Evolutionary conservation across 1,139 yeast genomes (phyloP).

Genomic region (Trichomonascaceae sp.): DNA sequence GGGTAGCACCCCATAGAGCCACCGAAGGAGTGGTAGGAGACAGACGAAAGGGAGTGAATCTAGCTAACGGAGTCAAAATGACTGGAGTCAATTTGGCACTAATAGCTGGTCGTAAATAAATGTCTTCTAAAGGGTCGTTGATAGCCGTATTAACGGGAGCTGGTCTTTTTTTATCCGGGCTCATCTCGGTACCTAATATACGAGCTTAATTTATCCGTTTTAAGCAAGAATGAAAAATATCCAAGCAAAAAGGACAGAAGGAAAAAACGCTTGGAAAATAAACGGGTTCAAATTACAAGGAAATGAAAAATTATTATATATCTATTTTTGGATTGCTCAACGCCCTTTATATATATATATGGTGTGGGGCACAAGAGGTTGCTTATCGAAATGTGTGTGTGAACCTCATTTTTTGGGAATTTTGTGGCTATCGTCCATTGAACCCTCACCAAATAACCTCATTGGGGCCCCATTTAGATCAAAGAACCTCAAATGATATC

Average conservation of each 20-base stretch:
- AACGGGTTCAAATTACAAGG: not conserved
- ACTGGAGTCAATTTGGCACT: not conserved
- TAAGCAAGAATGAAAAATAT: no score
- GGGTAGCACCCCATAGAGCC: not conserved
- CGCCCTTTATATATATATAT: not conserved
- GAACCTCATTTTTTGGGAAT: not conserved
- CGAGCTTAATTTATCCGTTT: not conserved
- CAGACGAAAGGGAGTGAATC: not conserved
- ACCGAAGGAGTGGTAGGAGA: constrained; percentile 1
- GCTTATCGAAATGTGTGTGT: not conserved
- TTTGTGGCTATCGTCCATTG: not conserved
- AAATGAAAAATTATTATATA: not conserved
- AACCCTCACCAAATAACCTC: not conserved
- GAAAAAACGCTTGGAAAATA: not conserved
- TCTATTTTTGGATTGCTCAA: not conserved
- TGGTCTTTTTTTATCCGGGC: constrained; percentile 4
- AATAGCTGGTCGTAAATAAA: not conserved
- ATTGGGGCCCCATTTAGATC: not conserved
- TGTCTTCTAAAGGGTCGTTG: not conserved
- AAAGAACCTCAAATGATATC: not conserved
- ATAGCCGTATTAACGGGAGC: not conserved
- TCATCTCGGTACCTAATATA: not conserved
- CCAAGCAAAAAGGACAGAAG: not conserved
- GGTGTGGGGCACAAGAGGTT: not conserved
- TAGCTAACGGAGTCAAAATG: not conserved